Conservation (phyloP, 1,139 yeast species). For the Suhomyces anneliseae region DNA sequence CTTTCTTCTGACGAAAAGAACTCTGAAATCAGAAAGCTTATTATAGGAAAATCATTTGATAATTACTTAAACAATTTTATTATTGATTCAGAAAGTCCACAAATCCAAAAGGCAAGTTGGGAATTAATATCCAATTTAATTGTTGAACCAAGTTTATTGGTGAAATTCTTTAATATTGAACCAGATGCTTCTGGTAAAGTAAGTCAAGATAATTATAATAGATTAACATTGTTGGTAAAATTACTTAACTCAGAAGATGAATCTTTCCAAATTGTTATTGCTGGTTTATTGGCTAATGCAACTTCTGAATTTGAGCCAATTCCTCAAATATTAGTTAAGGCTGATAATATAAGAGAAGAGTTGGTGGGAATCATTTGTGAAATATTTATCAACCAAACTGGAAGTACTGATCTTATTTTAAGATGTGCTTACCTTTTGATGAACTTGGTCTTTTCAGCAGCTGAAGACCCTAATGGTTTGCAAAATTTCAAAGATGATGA, state of each 20-base stretch:
- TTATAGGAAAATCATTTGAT: slow-evolving; percentile 37
- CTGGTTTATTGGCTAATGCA: slow-evolving; percentile 52
- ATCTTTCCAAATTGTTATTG: slow-evolving; percentile 40
- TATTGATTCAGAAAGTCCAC: slow-evolving; percentile 34
- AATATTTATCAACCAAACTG: slow-evolving; percentile 30
- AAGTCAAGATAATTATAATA: slow-evolving; percentile 23
- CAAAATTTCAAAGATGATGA: slow-evolving; percentile 13
- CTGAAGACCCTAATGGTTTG: slow-evolving; percentile 9
- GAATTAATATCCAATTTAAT: slow-evolving; percentile 51
- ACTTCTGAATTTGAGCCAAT: slow-evolving; percentile 49
- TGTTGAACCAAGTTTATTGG: slow-evolving; percentile 43
- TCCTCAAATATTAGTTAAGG: slow-evolving; percentile 29
- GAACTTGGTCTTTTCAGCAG: slow-evolving; percentile 31
- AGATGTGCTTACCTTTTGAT: slow-evolving; percentile 37
- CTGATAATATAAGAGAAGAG: slow-evolving; percentile 24
- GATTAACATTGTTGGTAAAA: slow-evolving; percentile 40
- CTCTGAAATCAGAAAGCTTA: slow-evolving; percentile 28
- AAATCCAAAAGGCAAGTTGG: slow-evolving; percentile 47
- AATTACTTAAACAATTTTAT: slow-evolving; percentile 37
- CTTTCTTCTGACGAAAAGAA: slow-evolving; percentile 32
- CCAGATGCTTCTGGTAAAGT: slow-evolving; percentile 9
- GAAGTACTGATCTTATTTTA: slow-evolving; percentile 32
- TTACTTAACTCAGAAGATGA: slow-evolving; percentile 40
- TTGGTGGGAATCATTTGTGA: slow-evolving; percentile 23
- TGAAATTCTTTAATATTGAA: slow-evolving; percentile 50